phyloP scores from a whole-genome alignment of 2,329 filamentous ascomycete species.

The Colletotrichum liriopes region DNA sequence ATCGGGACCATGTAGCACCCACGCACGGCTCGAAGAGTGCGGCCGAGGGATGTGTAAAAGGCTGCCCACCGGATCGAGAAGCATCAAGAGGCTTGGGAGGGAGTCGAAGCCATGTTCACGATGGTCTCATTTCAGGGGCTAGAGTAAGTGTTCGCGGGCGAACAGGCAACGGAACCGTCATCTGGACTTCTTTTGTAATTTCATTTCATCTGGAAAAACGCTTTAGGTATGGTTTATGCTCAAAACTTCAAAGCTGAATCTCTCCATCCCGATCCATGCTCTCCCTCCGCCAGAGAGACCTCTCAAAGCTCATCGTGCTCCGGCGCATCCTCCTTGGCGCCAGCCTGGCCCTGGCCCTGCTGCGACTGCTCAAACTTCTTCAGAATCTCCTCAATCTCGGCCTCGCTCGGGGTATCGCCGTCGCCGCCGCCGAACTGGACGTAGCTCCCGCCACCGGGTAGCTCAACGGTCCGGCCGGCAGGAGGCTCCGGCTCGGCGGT shows the following conservation, averaged over 20 bases:
- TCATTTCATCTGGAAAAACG: conserved; percentile 14
- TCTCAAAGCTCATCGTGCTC: conserved; percentile 56
- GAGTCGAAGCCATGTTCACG: neutral
- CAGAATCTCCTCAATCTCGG: conserved; percentile 68
- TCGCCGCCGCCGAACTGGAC: conserved; percentile 47
- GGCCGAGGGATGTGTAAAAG: neutral
- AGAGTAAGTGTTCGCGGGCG: neutral
- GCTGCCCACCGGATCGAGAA: neutral
- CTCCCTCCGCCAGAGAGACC: neutral
- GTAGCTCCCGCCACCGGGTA: conserved; percentile 54
- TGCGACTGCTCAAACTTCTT: conserved; percentile 52
- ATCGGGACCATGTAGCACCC: neutral
- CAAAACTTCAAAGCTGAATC: conserved; percentile 20
- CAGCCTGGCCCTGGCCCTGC: conserved; percentile 45
- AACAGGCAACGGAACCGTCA: neutral
- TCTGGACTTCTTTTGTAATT: conserved; percentile 18
- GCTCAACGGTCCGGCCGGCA: conserved; percentile 57
- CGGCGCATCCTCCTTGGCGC: conserved; percentile 44
- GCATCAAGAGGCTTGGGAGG: too few relatives aligned
- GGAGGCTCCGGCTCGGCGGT: conserved; percentile 50
- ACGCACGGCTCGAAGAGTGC: neutral
- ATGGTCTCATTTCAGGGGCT: neutral
- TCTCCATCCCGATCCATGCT: neutral
- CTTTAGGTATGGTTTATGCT: conserved; percentile 22
- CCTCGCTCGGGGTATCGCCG: conserved; percentile 56